These are phyloP conservation scores for Intubia oerlemansii DNA, from an alignment of 2,329 filamentous ascomycete species.

Conservation along the genomic window DNA sequence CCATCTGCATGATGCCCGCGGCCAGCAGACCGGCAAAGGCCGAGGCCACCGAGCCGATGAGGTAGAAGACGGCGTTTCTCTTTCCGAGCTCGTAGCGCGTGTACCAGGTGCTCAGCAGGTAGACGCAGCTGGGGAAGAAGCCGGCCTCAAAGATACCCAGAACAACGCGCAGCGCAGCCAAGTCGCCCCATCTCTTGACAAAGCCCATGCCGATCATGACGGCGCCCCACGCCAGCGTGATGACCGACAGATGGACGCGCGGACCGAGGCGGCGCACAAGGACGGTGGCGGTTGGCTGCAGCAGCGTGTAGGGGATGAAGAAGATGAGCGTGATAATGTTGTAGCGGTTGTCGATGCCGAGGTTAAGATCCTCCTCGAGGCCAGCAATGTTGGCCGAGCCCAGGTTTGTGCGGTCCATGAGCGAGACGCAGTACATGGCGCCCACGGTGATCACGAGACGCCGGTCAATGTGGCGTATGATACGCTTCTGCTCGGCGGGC, in stretches of 20 bases:
- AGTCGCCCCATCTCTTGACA: slow-evolving; percentile 27
- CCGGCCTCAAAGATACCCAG: slow-evolving; percentile 31
- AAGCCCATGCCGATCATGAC: slow-evolving; percentile 49
- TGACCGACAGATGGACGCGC: slow-evolving; percentile 41
- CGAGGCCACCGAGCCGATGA: slow-evolving; percentile 12
- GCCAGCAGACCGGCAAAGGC: slow-evolving; percentile 29
- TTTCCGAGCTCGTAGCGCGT: slow-evolving; percentile 48
- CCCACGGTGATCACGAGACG: slow-evolving; percentile 41
- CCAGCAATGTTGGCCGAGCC: slow-evolving; percentile 53
- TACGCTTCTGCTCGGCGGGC: slow-evolving; percentile 38
- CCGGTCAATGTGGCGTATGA: slow-evolving; percentile 48
- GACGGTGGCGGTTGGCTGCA: slow-evolving; percentile 45
- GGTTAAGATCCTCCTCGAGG: slow-evolving; percentile 33
- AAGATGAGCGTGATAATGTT: slow-evolving; percentile 46
- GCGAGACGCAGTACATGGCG: slow-evolving; percentile 48
- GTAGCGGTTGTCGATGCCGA: slow-evolving; percentile 45
- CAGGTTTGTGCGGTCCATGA: slow-evolving; percentile 66
- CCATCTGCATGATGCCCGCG: slow-evolving; percentile 42
- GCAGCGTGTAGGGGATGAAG: slow-evolving; percentile 40
- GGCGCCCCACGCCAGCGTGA: slow-evolving; percentile 38
- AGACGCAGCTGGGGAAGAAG: slow-evolving; percentile 11
- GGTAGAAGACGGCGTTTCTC: slow-evolving; percentile 42
- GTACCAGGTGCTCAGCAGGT: slow-evolving; percentile 45
- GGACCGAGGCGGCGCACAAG: slow-evolving; percentile 41
- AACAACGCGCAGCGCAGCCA: slow-evolving; percentile 36